phyloP scores from a whole-genome alignment of 2,329 filamentous ascomycete species.

The Colletotrichum lini region DNA sequence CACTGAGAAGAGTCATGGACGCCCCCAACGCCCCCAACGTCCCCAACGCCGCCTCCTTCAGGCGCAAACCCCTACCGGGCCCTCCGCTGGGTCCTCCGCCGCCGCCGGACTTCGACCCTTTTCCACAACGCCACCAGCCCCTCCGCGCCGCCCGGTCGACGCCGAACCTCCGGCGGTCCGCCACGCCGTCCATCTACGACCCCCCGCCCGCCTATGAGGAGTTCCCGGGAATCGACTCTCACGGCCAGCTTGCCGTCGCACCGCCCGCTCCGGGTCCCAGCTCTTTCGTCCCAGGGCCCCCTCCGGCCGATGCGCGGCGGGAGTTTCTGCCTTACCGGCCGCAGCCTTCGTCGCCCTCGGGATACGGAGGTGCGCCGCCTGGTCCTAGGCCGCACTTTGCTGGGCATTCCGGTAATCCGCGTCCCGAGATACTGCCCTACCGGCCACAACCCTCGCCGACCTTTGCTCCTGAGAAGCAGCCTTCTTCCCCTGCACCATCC shows the following conservation, averaged over 20 bases:
- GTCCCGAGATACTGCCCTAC: neutral
- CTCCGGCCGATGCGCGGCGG: neutral
- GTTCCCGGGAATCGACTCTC: constrained; percentile 29
- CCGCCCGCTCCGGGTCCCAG: neutral
- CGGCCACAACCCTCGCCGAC: constrained; percentile 6
- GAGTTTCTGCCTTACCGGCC: constrained; percentile 3
- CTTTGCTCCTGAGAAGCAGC: neutral
- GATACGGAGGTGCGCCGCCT: neutral
- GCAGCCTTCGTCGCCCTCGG: neutral
- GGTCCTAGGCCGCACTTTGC: neutral
- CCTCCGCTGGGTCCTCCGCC: constrained; percentile 37
- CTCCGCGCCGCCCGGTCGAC: constrained; percentile 34
- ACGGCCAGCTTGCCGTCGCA: constrained; percentile 18
- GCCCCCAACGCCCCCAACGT: constrained; percentile 11
- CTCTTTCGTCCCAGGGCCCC: neutral
- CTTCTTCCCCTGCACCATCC: neutral
- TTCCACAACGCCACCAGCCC: constrained; percentile 25
- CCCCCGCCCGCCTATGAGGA: constrained; percentile 33
- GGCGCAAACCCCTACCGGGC: constrained; percentile 39
- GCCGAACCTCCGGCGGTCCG: constrained; percentile 36
- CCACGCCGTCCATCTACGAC: constrained; percentile 17
- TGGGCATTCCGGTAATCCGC: neutral
- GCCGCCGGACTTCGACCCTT: constrained; percentile 39
- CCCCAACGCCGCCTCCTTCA: neutral
- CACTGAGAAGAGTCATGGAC: constrained; percentile 31